A percentile compares a stretch with the other conserved stretches of the same genome.
phyloP scores from a whole-genome alignment of 306 rosid genomes.

The Arachis hypogaea region DNA sequence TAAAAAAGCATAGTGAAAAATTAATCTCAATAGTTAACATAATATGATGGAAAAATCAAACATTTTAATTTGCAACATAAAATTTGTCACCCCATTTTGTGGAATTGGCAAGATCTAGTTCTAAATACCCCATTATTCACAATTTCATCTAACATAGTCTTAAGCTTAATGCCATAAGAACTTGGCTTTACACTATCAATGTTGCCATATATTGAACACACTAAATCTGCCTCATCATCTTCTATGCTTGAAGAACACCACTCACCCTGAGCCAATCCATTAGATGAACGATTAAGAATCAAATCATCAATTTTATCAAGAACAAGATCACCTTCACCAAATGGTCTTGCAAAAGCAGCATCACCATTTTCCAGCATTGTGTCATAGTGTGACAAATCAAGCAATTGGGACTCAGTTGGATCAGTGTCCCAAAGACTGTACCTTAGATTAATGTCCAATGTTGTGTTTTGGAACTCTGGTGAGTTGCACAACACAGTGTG shows the following conservation, averaged over 20 bases:
- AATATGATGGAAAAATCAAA: background rate
- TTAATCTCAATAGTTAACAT: conserved; percentile 7
- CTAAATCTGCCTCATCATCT: conserved; percentile 25
- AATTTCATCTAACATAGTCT: conserved; percentile 39
- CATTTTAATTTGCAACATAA: conserved; percentile 1
- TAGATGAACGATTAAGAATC: conserved; percentile 43
- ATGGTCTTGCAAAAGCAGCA: conserved; percentile 66
- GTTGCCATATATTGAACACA: conserved; percentile 46
- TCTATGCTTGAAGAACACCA: conserved; percentile 50
- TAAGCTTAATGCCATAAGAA: conserved; percentile 47
- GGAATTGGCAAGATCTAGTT: conserved; percentile 50
- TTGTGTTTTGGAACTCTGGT: conserved; percentile 53
- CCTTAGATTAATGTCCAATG: conserved; percentile 51
- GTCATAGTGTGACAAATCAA: conserved; percentile 57
- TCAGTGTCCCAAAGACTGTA: conserved; percentile 53
- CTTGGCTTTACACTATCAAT: conserved; percentile 59
- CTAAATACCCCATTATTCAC: conserved; percentile 34
- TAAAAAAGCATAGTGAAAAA: no score
- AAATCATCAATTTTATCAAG: conserved; percentile 57
- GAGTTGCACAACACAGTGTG: conserved; percentile 74
- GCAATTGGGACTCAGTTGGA: conserved; percentile 49
- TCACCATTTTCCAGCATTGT: conserved; percentile 45
- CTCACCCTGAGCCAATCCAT: conserved; percentile 57
- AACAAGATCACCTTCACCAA: conserved; percentile 48
- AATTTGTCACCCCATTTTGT: conserved; percentile 25